phyloP scores from a whole-genome alignment of 805 yeast species.

The Ogataea philodendri region DNA sequence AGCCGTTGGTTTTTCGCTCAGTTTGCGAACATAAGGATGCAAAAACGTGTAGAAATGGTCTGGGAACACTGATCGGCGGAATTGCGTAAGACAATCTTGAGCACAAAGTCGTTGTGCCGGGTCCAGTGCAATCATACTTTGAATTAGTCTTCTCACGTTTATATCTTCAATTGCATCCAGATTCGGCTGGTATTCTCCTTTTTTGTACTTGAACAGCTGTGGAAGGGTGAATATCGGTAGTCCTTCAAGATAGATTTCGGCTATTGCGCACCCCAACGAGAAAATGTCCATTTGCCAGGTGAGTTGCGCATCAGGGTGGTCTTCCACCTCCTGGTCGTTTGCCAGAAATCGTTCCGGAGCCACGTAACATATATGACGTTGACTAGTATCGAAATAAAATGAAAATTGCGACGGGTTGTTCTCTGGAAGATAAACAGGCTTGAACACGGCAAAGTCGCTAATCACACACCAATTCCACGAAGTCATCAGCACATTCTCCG shows the following conservation, averaged over 20 bases:
- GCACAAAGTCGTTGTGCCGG: constrained; percentile 63
- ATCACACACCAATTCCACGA: constrained; percentile 86
- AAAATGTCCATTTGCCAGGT: constrained; percentile 77
- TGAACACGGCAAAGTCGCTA: constrained; percentile 80
- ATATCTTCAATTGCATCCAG: constrained; percentile 53
- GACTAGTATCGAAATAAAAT: constrained; percentile 89
- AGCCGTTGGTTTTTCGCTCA: constrained; percentile 5
- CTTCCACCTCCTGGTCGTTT: constrained; percentile 27
- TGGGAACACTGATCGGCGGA: constrained; percentile 57
- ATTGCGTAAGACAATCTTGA: constrained; percentile 48
- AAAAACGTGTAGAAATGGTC: constrained; percentile 63
- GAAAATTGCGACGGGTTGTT: constrained; percentile 91
- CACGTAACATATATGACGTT: constrained; percentile 79
- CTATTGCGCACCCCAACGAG: constrained; percentile 82
- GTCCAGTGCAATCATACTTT: constrained; percentile 60
- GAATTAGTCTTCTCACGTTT: constrained; percentile 52
- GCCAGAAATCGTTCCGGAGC: constrained; percentile 87
- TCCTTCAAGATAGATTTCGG: constrained; percentile 86
- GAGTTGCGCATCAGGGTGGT: constrained; percentile 31
- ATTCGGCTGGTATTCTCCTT: constrained; percentile 64
- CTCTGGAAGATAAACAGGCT: constrained; percentile 84
- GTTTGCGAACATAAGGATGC: constrained; percentile 59
- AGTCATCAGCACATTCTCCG: constrained; percentile 84
- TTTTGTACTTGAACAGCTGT: constrained; percentile 79
- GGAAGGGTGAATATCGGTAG: constrained; percentile 82